A percentile compares a stretch with the other conserved stretches of the same genome.
Conservation (phyloP, 2,329 filamentous ascomycete species). For the Calonectria crousiana region DNA sequence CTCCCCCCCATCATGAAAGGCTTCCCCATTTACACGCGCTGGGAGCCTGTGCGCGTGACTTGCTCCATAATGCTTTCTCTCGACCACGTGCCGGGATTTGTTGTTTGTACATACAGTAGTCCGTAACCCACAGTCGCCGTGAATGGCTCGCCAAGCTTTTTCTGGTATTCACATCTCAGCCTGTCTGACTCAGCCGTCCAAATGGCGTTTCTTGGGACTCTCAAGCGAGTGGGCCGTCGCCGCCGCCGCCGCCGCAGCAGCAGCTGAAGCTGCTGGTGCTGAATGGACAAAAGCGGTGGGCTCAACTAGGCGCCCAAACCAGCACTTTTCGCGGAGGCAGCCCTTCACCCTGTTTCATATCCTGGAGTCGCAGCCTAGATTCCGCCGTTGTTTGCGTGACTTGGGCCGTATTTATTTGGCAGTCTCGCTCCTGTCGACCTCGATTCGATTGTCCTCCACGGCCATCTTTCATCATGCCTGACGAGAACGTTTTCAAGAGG, state of each 20-base stretch:
- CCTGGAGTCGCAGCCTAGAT: not conserved
- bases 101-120: not conserved
- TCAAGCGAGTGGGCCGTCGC: not conserved
- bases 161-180: not conserved
- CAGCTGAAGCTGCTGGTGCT: not conserved
- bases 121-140: too few species aligned
- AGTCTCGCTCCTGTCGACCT: not conserved
- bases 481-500: not conserved
- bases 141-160: not conserved
- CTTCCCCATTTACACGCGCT: not conserved
- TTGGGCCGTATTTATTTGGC: not conserved
- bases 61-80: not conserved
- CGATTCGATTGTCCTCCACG: not conserved
- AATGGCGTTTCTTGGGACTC: not conserved
- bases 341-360: not conserved
- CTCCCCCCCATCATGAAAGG: not conserved
- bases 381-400: not conserved
- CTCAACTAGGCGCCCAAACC: not conserved
- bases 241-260: not conserved
- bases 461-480: constrained; percentile 15
- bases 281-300: not conserved
- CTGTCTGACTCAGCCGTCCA: not conserved
- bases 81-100: not conserved
- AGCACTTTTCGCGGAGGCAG: not conserved
- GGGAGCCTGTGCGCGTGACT: not conserved